Conservation (phyloP, 2,329 filamentous ascomycete species). For the Stagonosporopsis chrysanthemi region DNA sequence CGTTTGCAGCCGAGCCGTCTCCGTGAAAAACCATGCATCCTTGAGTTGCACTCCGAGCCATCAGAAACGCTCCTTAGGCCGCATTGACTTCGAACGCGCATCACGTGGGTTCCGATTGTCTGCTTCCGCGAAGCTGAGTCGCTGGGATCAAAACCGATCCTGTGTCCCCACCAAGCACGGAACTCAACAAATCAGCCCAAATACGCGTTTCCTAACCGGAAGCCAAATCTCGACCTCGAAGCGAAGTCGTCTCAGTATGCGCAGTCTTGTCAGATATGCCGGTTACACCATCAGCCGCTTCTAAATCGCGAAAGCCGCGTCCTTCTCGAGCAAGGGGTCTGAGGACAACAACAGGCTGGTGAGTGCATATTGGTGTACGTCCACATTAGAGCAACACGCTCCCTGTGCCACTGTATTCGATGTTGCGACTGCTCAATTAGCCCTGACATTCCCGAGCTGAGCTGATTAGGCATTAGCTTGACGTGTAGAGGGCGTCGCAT, state of each 20-base stretch:
- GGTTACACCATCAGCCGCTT: slow-evolving; percentile 32
- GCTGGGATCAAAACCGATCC: slow-evolving; percentile 11
- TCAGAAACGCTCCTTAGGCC: not conserved
- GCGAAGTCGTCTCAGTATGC: slow-evolving; percentile 37
- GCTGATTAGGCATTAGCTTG: slow-evolving; percentile 41
- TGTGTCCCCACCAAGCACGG: slow-evolving; percentile 15
- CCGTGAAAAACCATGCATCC: not conserved
- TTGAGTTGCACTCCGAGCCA: not conserved
- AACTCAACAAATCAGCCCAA: slow-evolving; percentile 16
- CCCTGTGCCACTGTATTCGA: not conserved
- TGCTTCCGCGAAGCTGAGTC: slow-evolving; percentile 12
- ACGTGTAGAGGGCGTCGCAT: slow-evolving; percentile 58
- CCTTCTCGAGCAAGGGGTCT: slow-evolving; percentile 55
- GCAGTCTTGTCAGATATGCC: slow-evolving; percentile 37
- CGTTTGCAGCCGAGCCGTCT: slow-evolving; percentile 1
- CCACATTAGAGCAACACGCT: not conserved
- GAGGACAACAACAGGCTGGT: slow-evolving; percentile 56
- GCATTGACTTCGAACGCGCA: not conserved
- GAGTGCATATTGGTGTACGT: slow-evolving; percentile 24
- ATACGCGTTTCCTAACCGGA: slow-evolving; percentile 21
- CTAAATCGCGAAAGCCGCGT: slow-evolving; percentile 47
- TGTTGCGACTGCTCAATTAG: not conserved
- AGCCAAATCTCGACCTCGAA: slow-evolving; percentile 37
- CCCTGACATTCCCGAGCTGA: not conserved
- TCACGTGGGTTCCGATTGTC: slow-evolving; percentile 11